A percentile compares a stretch with the other conserved stretches of the same genome.
These are phyloP conservation scores for Euphorbia pulcherrima DNA, from an alignment of 345 rosid genomes.

Conservation along the genomic window DNA sequence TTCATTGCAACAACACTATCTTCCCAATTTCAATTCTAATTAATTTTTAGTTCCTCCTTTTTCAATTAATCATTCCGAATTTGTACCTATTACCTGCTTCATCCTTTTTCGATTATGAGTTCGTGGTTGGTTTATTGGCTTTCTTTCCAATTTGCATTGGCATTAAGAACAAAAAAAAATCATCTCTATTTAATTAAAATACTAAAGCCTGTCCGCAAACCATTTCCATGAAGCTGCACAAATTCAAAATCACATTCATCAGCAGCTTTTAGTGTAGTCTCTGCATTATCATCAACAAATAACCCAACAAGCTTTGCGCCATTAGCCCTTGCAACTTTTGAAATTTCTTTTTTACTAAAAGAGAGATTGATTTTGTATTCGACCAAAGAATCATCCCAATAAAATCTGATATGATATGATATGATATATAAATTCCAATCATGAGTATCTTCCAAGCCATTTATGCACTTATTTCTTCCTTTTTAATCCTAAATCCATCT, in stretches of 20 bases:
- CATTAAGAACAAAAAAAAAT: constrained; percentile 74
- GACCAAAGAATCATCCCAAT: constrained; percentile 94
- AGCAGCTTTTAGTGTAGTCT: constrained; percentile 57
- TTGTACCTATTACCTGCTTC: too few species aligned
- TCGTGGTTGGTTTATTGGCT: too few species aligned
- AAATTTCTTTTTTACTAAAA: constrained; percentile 66
- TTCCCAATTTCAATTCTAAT: too few species aligned
- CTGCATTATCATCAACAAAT: constrained; percentile 73
- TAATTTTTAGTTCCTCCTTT: too few species aligned
- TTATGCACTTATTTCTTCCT: too few species aligned
- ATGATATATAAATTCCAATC: too few species aligned
- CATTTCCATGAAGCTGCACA: constrained; percentile 83
- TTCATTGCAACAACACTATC: too few species aligned
- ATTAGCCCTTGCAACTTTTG: constrained; percentile 66
- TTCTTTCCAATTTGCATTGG: constrained; percentile 63
- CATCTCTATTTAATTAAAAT: constrained; percentile 39
- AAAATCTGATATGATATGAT: too few species aligned
- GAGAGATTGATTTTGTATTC: constrained; percentile 72
- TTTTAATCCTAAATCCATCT: too few species aligned
- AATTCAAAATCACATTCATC: constrained; percentile 64
- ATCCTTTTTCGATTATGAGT: too few species aligned
- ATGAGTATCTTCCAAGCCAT: too few species aligned
- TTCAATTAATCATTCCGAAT: too few species aligned
- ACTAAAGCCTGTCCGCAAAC: constrained; percentile 57
- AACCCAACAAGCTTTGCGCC: constrained; percentile 83